Evolutionary conservation across 768 basidiomycete genomes (phyloP).

Genomic region (Termitomyces sp.): DNA sequence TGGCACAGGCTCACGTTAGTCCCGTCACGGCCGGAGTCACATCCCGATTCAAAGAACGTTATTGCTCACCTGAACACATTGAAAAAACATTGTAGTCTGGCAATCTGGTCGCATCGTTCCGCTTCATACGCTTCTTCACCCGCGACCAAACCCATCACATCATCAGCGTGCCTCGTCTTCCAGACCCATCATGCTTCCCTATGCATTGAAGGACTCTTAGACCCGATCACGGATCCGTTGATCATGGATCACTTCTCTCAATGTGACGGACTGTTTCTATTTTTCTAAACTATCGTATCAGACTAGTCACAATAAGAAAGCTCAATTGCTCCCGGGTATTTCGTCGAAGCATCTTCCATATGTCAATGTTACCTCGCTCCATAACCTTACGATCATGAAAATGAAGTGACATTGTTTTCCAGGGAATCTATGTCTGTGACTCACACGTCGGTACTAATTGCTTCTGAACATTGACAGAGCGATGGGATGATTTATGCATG

Average conservation of each 20-base stretch:
- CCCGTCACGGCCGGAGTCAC: background rate
- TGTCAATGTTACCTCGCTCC: background rate
- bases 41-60: background rate
- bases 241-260: background rate
- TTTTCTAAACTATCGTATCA: background rate
- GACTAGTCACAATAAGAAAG: background rate
- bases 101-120: too few relatives aligned
- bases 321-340: background rate
- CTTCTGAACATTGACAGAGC: background rate
- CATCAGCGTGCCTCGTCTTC: background rate
- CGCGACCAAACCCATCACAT: background rate
- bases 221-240: background rate
- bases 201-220: background rate
- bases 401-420: background rate
- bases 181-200: too few relatives aligned
- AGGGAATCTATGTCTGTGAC: background rate
- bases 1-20: background rate
- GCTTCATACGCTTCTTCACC: background rate
- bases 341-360: background rate
- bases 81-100: too few relatives aligned
- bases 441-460: too few relatives aligned
- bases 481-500: too few relatives aligned
- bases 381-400: background rate
- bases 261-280: background rate
- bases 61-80: background rate